These are phyloP conservation scores for Metschnikowia lachancei DNA, from an alignment of 805 yeast species.

Conservation along the genomic window DNA sequence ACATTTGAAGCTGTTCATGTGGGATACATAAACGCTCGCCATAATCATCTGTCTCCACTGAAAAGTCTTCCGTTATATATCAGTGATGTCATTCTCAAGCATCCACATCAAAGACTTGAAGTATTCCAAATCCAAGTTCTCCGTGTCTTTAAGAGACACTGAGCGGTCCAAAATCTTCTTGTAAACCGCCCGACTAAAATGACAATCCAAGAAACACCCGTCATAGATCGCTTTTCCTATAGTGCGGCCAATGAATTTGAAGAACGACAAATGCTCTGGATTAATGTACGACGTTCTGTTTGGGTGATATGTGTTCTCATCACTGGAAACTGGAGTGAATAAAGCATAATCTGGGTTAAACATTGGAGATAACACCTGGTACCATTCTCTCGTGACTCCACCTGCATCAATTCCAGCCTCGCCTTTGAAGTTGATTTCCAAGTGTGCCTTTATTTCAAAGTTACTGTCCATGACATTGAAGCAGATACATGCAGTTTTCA, in stretches of 20 bases:
- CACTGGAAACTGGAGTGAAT: constrained; percentile 87
- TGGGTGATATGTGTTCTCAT: constrained; percentile 92
- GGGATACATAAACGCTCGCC: too few relatives aligned
- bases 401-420: constrained; percentile 99
- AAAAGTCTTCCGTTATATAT: constrained; percentile 88
- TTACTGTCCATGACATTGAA: too few relatives aligned
- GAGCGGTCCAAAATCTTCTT: constrained; percentile 76
- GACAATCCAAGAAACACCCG: constrained; percentile 83
- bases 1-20: too few relatives aligned
- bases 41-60: constrained; percentile 89
- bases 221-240: constrained; percentile 94
- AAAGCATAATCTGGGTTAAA: constrained; percentile 93
- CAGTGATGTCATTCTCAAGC: constrained; percentile 94
- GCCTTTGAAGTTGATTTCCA: constrained; percentile 82
- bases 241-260: constrained; percentile 89
- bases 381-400: constrained; percentile 97
- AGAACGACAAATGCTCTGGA: constrained; percentile 89
- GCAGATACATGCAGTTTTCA: too few relatives aligned
- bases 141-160: constrained; percentile 90
- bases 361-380: constrained; percentile 87
- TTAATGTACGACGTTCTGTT: constrained; percentile 88
- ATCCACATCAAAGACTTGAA: constrained; percentile 93
- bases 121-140: constrained; percentile 86
- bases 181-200: constrained; percentile 92
- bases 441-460: constrained; percentile 63